phyloP scores from a whole-genome alignment of 2,329 filamentous ascomycete genomes.

The Pseudogymnoascus sp. region DNA sequence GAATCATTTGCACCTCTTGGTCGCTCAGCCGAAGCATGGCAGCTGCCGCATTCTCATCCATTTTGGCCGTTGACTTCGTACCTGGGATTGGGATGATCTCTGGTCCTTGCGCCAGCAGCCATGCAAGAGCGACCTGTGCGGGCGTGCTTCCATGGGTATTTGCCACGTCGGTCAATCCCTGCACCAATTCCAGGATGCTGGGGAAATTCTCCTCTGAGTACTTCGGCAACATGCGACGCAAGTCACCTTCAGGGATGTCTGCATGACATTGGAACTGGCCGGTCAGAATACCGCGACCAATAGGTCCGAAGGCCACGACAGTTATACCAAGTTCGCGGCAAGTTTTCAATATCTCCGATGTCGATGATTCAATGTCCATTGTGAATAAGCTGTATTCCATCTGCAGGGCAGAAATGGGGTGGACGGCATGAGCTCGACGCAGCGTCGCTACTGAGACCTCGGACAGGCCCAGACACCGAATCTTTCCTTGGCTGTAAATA shows the following conservation, averaged over 20 bases:
- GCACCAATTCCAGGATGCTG: constrained; percentile 41
- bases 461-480: constrained; percentile 42
- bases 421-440: constrained; percentile 41
- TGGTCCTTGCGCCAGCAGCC: constrained; percentile 31
- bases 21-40: constrained; percentile 18
- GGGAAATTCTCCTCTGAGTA: constrained; percentile 35
- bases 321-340: constrained; percentile 39
- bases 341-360: constrained; percentile 29
- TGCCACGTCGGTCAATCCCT: constrained; percentile 37
- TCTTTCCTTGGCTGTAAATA: constrained; percentile 36
- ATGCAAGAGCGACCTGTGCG: constrained; percentile 44
- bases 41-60: constrained; percentile 12
- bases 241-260: constrained; percentile 38
- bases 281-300: constrained; percentile 44
- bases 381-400: constrained; percentile 46
- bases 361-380: constrained; percentile 38
- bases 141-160: constrained; percentile 37
- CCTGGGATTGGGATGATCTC: constrained; percentile 12
- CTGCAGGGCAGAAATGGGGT: constrained; percentile 43
- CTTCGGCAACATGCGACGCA: constrained; percentile 20
- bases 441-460: constrained; percentile 39
- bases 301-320: constrained; percentile 35
- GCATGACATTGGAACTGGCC: constrained; percentile 38
- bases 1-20: constrained; percentile 21
- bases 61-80: constrained; percentile 1